These are phyloP conservation scores for Solanum rostratum DNA, from an alignment of 257 asterid species.

Conservation along the genomic window DNA sequence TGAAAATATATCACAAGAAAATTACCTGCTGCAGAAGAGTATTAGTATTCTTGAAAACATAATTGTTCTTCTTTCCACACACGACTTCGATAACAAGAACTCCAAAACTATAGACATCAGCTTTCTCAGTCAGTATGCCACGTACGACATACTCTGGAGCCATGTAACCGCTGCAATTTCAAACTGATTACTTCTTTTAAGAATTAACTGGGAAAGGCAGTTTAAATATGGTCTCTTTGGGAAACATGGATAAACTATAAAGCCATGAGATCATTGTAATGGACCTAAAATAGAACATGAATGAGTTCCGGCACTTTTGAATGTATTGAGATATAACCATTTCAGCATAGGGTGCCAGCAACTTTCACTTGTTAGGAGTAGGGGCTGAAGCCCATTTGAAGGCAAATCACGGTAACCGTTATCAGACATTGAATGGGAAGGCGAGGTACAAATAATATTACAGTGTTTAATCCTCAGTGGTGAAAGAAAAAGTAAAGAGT, in stretches of 20 bases:
- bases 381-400: not conserved
- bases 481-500: not conserved
- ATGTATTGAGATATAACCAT: not conserved
- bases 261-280: not conserved
- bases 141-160: constrained; percentile 69
- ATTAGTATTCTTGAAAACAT: constrained; percentile 15
- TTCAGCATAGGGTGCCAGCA: not conserved
- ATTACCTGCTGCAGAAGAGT: constrained; percentile 47
- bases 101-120: constrained; percentile 66
- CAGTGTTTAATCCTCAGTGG: not conserved
- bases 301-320: not conserved
- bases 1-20: not conserved
- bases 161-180: constrained; percentile 53
- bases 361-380: too few species aligned
- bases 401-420: not conserved
- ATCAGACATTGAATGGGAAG: not conserved
- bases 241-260: not conserved
- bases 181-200: not conserved
- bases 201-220: not conserved
- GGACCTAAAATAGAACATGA: not conserved
- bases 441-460: not conserved
- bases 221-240: not conserved
- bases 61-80: constrained; percentile 31
- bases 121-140: constrained; percentile 61
- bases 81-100: constrained; percentile 51